Conservation (phyloP, 208 protist species). For the Trypanosoma rangeli region DNA sequence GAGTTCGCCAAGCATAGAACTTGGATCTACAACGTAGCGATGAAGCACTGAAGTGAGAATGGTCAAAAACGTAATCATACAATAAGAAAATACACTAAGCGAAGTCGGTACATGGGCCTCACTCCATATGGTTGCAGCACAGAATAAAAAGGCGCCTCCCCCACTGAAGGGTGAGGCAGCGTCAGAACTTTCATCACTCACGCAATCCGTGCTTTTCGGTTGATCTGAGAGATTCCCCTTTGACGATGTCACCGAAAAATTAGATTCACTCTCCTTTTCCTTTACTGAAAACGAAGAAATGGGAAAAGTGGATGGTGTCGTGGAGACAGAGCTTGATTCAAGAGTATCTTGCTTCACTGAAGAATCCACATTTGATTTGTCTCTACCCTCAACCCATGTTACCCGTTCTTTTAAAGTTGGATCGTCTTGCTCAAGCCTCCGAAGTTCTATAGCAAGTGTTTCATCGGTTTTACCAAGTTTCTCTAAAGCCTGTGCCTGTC, state of each 20-base stretch:
- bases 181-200: background rate
- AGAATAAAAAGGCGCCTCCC: constrained; percentile 22
- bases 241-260: background rate
- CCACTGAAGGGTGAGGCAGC: background rate
- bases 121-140: constrained; percentile 44
- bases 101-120: constrained; percentile 43
- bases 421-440: constrained; percentile 44
- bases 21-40: constrained; percentile 37
- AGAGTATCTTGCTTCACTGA: background rate
- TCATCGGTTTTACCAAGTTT: constrained; percentile 30
- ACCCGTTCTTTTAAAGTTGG: constrained; percentile 23
- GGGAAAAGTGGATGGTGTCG: background rate
- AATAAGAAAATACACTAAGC: constrained; percentile 36
- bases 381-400: background rate
- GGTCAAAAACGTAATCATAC: constrained; percentile 30
- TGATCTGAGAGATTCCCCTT: background rate
- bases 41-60: constrained; percentile 40
- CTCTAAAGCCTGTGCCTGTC: constrained; percentile 36
- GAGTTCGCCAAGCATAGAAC: constrained; percentile 27
- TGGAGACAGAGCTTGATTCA: background rate
- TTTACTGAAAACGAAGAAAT: background rate
- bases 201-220: background rate
- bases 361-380: background rate
- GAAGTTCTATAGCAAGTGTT: constrained; percentile 32
- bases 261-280: background rate